These are phyloP conservation scores for Houttuynia cordata DNA, from an alignment of 164 flowering plant genomes.

Conservation along the genomic window DNA sequence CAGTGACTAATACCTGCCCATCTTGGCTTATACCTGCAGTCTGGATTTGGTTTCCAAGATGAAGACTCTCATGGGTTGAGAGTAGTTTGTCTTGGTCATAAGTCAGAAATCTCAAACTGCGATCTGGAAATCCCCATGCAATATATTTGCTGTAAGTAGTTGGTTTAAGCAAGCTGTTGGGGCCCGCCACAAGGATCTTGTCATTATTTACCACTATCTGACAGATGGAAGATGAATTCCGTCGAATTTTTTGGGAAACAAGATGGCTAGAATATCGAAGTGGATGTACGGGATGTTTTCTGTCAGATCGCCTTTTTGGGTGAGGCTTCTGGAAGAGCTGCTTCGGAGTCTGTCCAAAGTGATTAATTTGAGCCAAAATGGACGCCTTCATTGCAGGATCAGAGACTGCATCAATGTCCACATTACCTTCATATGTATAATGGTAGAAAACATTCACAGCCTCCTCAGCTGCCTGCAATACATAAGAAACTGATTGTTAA, in stretches of 20 bases:
- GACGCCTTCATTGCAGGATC: conserved; percentile 99
- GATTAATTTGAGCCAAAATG: conserved; percentile 93
- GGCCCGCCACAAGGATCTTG: conserved; percentile 67
- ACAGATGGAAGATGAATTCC: conserved; percentile 31
- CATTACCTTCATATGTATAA: conserved; percentile 97
- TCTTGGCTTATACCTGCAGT: conserved; percentile 82
- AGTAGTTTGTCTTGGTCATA: conserved; percentile 88
- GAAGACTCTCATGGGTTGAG: conserved; percentile 93
- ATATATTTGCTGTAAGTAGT: conserved; percentile 67
- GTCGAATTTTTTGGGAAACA: conserved; percentile 66
- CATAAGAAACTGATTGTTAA: not conserved
- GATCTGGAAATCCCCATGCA: conserved; percentile 96
- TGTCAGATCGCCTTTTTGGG: conserved; percentile 60
- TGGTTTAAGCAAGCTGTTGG: conserved; percentile 74
- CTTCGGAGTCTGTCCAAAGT: conserved; percentile 98
- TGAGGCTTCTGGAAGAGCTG: conserved; percentile 87
- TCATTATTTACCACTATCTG: conserved; percentile 65
- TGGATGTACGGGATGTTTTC: conserved; percentile 66
- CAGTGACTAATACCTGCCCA: conserved; percentile 77
- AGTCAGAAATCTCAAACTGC: conserved; percentile 78
- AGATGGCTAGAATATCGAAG: conserved; percentile 56
- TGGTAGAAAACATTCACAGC: conserved; percentile 97
- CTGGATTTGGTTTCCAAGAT: conserved; percentile 83
- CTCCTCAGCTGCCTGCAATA: conserved; percentile 85
- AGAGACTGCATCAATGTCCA: conserved; percentile 87